These are phyloP conservation scores for Paramecium tetraurelia DNA, from an alignment of 73 alveolate species.

Conservation along the genomic window DNA sequence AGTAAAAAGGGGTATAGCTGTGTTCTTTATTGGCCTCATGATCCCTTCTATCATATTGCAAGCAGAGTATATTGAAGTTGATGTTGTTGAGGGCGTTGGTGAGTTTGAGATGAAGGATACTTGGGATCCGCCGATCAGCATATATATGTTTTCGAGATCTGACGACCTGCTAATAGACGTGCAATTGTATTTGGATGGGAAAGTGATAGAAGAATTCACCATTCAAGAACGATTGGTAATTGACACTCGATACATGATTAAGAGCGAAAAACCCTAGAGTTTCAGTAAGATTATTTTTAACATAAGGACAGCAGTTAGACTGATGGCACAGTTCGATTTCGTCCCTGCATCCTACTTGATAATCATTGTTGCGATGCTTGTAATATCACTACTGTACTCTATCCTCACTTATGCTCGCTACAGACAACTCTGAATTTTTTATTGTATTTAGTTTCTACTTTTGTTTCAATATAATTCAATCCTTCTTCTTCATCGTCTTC, in stretches of 20 bases:
- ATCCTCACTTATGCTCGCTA: neutral
- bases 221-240: neutral
- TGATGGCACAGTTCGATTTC: neutral
- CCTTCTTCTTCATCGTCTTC: neutral
- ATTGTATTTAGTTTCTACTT: neutral
- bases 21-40: neutral
- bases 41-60: neutral
- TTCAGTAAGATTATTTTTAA: neutral
- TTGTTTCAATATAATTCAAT: neutral
- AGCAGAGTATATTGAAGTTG: neutral
- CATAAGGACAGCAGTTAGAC: neutral
- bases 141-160: neutral
- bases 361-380: neutral
- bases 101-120: neutral
- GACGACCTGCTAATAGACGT: neutral
- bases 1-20: neutral
- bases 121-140: conserved; percentile 4
- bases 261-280: neutral
- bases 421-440: neutral
- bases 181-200: neutral
- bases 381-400: neutral
- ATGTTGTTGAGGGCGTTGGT: neutral
- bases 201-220: neutral
- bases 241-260: neutral
- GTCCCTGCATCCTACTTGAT: neutral